A percentile compares a stretch with the other conserved stretches of the same genome.
Conservation (phyloP, 208 protist species). For the Chromosphaera perkinsii region DNA sequence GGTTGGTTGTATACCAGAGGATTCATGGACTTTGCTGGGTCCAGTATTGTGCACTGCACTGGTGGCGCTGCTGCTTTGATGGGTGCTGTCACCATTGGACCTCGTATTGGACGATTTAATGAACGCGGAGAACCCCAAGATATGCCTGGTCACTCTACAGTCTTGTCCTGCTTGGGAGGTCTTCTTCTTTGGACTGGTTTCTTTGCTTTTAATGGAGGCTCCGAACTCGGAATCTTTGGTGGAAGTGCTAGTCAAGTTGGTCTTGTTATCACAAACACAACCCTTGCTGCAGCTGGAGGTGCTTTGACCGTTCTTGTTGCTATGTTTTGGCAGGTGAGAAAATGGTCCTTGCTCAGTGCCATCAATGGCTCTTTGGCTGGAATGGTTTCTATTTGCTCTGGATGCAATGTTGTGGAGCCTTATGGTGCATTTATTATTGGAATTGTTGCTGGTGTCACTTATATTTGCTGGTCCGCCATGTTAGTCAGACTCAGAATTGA, state of each 20-base stretch:
- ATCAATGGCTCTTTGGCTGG: slow-evolving; percentile 3
- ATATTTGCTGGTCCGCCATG: not conserved
- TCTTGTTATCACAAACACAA: not conserved
- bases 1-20: not conserved
- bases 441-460: not conserved
- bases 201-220: slow-evolving; percentile 17
- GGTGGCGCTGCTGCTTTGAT: slow-evolving; percentile 15
- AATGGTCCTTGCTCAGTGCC: not conserved
- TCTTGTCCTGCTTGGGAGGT: slow-evolving; percentile 2
- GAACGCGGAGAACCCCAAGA: not conserved
- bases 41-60: slow-evolving; percentile 4
- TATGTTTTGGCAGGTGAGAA: not conserved
- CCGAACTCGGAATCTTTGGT: not conserved
- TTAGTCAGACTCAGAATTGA: slow-evolving; percentile 1
- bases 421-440: slow-evolving; percentile 14
- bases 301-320: not conserved
- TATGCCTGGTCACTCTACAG: slow-evolving; percentile 1
- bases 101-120: slow-evolving; percentile 6
- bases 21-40: slow-evolving; percentile 20
- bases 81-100: not conserved
- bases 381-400: slow-evolving; percentile 12
- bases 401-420: not conserved
- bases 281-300: not conserved
- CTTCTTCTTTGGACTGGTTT: slow-evolving; percentile 17
- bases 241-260: not conserved